Evolutionary conservation across 495 filamentous ascomycete genomes (phyloP).

Genomic region (Bombardia bombarda): DNA sequence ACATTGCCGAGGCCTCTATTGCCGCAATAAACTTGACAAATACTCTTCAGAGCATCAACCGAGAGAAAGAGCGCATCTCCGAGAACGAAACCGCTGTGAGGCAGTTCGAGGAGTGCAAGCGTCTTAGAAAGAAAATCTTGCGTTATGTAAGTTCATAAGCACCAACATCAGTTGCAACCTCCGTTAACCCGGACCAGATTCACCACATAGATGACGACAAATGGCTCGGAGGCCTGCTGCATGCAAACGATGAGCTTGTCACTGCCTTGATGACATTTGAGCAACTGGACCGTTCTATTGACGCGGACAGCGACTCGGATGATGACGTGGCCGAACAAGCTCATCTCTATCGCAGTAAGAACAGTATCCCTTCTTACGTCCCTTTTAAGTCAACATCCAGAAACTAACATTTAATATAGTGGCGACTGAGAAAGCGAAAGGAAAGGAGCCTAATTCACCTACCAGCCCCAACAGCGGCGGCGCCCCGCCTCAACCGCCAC

Average conservation of each 20-base stretch:
- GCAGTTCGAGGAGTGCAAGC: constrained; percentile 80
- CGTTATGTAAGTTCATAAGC: constrained; percentile 54
- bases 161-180: background rate
- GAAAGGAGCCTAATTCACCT: constrained; percentile 34
- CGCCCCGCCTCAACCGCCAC: constrained; percentile 24
- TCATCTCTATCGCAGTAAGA: constrained; percentile 44
- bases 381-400: constrained; percentile 6
- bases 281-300: constrained; percentile 87
- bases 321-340: constrained; percentile 51
- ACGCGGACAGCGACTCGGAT: constrained; percentile 94
- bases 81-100: constrained; percentile 69
- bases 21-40: constrained; percentile 89
- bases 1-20: constrained; percentile 77
- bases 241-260: constrained; percentile 80
- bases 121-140: constrained; percentile 71
- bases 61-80: constrained; percentile 79
- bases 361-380: background rate
- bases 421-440: constrained; percentile 41
- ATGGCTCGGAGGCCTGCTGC: constrained; percentile 70
- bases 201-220: constrained; percentile 77
- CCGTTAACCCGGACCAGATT: too few species aligned
- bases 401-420: constrained; percentile 25
- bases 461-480: constrained; percentile 23
- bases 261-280: constrained; percentile 92
- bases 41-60: constrained; percentile 80